Percentiles rank a stretch among this genome's conserved stretches.
Evolutionary conservation across 1,284 basidiomycete species (phyloP).

Genomic region (Calocybe gambosa): DNA sequence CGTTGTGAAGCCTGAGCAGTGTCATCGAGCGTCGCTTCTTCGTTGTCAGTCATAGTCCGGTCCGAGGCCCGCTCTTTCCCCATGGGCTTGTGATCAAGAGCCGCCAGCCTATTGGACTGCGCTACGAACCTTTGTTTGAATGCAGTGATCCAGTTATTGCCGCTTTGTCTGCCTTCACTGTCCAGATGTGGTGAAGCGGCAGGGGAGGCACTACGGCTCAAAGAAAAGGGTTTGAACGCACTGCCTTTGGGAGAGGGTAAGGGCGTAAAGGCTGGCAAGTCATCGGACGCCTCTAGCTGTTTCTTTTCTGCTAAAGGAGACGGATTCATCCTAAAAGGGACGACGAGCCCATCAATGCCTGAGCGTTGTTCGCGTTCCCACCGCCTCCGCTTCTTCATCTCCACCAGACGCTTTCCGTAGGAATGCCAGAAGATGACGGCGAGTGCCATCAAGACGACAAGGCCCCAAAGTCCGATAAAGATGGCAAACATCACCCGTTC

Average conservation of each 20-base stretch:
- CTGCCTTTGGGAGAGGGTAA: conserved; percentile 38
- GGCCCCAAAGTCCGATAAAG: conserved; percentile 74
- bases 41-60: conserved; percentile 16
- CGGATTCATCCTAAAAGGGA: conserved; percentile 29
- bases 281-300: conserved; percentile 15
- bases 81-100: conserved; percentile 35
- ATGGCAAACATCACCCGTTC: conserved; percentile 80
- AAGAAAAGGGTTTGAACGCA: conserved; percentile 34
- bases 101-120: conserved; percentile 35
- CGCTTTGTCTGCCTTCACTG: conserved; percentile 25
- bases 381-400: conserved; percentile 40
- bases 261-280: conserved; percentile 44
- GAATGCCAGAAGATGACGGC: conserved; percentile 62
- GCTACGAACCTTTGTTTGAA: conserved; percentile 31
- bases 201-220: conserved; percentile 27
- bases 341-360: conserved; percentile 37
- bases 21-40: conserved; percentile 7
- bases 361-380: conserved; percentile 48
- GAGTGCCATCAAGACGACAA: conserved; percentile 72
- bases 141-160: conserved; percentile 47
- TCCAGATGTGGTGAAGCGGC: conserved; percentile 8
- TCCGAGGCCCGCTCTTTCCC: conserved; percentile 26
- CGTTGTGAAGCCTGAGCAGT: conserved; percentile 14
- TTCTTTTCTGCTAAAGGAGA: conserved; percentile 21
- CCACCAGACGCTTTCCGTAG: conserved; percentile 42